phyloP scores from a whole-genome alignment of 2,329 filamentous ascomycete species.

The Trichoderma sp. region DNA sequence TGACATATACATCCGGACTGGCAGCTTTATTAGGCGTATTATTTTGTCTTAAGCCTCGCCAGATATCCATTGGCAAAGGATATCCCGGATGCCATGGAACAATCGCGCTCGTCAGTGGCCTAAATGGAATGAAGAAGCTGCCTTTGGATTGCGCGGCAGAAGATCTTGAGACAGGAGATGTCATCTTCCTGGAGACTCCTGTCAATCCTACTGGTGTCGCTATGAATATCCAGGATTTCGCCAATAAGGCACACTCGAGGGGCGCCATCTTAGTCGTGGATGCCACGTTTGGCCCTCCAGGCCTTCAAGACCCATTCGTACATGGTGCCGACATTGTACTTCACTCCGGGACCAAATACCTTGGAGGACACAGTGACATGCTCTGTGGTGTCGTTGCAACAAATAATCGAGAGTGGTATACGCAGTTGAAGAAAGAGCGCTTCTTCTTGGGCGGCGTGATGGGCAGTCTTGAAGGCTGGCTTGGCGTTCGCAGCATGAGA shows the following conservation, averaged over 20 bases:
- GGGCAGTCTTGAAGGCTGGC: slow-evolving; percentile 88
- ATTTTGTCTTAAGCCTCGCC: slow-evolving; percentile 75
- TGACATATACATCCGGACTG: slow-evolving; percentile 83
- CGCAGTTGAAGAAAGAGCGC: slow-evolving; percentile 66
- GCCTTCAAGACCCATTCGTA: slow-evolving; percentile 79
- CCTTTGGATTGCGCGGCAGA: slow-evolving; percentile 65
- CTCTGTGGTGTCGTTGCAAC: slow-evolving; percentile 83
- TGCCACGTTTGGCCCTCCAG: slow-evolving; percentile 88
- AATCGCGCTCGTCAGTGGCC: slow-evolving; percentile 67
- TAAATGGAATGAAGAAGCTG: slow-evolving; percentile 72
- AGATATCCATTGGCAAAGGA: slow-evolving; percentile 76
- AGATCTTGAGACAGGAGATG: slow-evolving; percentile 70
- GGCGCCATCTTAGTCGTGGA: slow-evolving; percentile 83
- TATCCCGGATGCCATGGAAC: slow-evolving; percentile 96
- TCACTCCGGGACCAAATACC: slow-evolving; percentile 96
- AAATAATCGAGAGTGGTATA: slow-evolving; percentile 50
- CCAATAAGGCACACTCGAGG: slow-evolving; percentile 65
- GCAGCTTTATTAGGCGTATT: slow-evolving; percentile 85
- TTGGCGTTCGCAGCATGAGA: slow-evolving; percentile 80
- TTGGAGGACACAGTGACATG: slow-evolving; percentile 92
- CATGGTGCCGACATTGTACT: slow-evolving; percentile 83
- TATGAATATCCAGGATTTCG: slow-evolving; percentile 68
- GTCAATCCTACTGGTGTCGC: slow-evolving; percentile 87
- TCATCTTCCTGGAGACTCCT: slow-evolving; percentile 90
- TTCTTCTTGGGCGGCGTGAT: slow-evolving; percentile 76